Evolutionary conservation across 2,329 filamentous ascomycete genomes (phyloP), one percentile per base, ranked within the genome.

Genomic region (Metarhizium robertsii): DNA sequence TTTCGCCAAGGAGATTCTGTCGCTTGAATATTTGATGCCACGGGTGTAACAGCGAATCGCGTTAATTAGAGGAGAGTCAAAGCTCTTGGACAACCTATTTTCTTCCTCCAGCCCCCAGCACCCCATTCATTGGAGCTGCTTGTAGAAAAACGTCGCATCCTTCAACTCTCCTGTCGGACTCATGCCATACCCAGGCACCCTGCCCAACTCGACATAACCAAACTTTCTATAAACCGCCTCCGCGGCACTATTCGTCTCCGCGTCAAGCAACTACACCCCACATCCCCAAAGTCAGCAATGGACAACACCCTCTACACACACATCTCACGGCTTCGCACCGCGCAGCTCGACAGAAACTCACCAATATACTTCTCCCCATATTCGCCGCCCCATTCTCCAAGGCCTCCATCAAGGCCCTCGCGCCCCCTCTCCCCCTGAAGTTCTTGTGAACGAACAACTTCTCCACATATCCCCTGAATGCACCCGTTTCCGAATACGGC

Each of bases 71-170:
- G 20, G 20, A 25, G 3, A 25, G 20, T 25, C 20, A 25, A 25
- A 25, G 20, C 20, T 25, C 20, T 25, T 20, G 18, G 18, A 20
- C 18, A 20, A 34, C 32, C 7, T 11, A 34, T 34, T 7, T 34
- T 11, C 7, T 11, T 34, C 10, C 32, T 34, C 10, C 32, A 34
- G 10, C 3, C 6, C 32, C 32, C 6, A 11, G 2, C 6, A 34
- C 32, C 53, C 51, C 20, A 42, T 18, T 55, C 52, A 55, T 48
- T 59, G 57, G 40, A 85, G 68, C 56, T 80, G 74, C 67, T 84
- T 85, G 66, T 83, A 85, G 61, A 83, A 81, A 61, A 83, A 80
- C 0, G 76, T 74, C 53, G 75, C 77, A 58, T 77, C 76, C 59
- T 73, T 75, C 54, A 79, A 65, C 48, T 73, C 74, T 30, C 78